Conservation (phyloP, 78 protist species). For the Cavenderia fasciculata region DNA sequence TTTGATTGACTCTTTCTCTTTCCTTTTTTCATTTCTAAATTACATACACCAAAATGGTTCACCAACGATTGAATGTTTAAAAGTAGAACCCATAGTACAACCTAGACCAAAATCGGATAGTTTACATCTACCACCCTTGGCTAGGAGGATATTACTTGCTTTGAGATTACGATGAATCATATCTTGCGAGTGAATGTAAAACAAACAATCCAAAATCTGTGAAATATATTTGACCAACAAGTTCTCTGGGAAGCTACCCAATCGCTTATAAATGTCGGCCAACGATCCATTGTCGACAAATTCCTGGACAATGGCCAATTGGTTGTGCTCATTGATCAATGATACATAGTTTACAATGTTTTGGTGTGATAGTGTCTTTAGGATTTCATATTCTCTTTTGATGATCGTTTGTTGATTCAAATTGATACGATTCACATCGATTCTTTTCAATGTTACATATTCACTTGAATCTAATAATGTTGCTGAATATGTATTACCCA, state of each 20-base stretch:
- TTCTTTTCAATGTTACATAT: constrained; percentile 38
- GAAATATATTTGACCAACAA: constrained; percentile 10
- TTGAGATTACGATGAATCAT: constrained; percentile 84
- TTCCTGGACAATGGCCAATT: constrained; percentile 57
- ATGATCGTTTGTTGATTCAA: neutral
- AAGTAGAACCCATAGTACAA: neutral
- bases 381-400: constrained; percentile 41
- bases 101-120: constrained; percentile 79
- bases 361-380: constrained; percentile 21
- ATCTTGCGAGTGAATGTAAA: constrained; percentile 69
- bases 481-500: constrained; percentile 67
- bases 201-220: constrained; percentile 45
- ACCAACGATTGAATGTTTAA: constrained; percentile 42
- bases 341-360: constrained; percentile 41
- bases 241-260: constrained; percentile 36
- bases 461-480: constrained; percentile 61
- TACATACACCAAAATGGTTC: constrained; percentile 75
- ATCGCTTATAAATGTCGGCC: constrained; percentile 22
- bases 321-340: constrained; percentile 21
- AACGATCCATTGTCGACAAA: constrained; percentile 71
- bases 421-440: constrained; percentile 31
- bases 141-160: constrained; percentile 74
- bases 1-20: neutral
- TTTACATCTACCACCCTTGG: constrained; percentile 43
- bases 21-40: no score